These are phyloP conservation scores for Phytophthora citricola DNA, from an alignment of 352 stramenopile species.

Conservation along the genomic window DNA sequence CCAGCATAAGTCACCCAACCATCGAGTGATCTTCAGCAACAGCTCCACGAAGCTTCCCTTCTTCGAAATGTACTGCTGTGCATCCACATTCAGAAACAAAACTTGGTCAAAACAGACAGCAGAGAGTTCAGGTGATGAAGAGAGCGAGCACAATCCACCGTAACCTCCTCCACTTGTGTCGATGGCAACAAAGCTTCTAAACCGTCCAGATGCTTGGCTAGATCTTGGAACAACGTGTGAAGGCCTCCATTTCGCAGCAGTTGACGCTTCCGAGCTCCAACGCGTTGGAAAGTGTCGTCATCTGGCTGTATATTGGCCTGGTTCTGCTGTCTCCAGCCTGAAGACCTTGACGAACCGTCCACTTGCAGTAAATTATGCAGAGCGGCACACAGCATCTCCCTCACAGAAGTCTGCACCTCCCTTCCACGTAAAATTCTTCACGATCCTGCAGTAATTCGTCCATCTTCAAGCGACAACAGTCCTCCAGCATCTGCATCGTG, in stretches of 20 bases:
- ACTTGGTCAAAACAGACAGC: constrained; percentile 74
- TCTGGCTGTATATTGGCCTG: constrained; percentile 10
- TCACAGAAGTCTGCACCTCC: constrained; percentile 34
- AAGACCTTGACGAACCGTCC: constrained; percentile 8
- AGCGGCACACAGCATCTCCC: constrained; percentile 41
- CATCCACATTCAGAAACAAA: constrained; percentile 57
- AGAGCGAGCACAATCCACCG: constrained; percentile 18
- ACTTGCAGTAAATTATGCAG: constrained; percentile 61
- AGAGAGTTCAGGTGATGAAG: constrained; percentile 51
- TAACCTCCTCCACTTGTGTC: constrained; percentile 4
- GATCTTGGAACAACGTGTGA: constrained; percentile 25
- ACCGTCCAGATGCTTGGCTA: constrained; percentile 9
- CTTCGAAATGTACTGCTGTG: constrained; percentile 59
- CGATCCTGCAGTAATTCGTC: constrained; percentile 33
- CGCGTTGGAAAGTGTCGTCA: constrained; percentile 36
- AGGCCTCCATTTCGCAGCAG: constrained; percentile 54
- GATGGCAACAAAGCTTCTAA: constrained; percentile 13
- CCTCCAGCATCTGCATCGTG: constrained; percentile 10
- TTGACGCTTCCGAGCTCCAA: constrained; percentile 45
- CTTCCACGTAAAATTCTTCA: constrained; percentile 48
- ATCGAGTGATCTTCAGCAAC: constrained; percentile 46
- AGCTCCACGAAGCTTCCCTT: constrained; percentile 41
- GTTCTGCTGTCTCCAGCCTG: not conserved
- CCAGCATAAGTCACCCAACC: constrained; percentile 50
- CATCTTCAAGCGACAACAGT: constrained; percentile 19